Conservation (phyloP, 169 alveolate genomes). For the Toxoplasma gondii region DNA sequence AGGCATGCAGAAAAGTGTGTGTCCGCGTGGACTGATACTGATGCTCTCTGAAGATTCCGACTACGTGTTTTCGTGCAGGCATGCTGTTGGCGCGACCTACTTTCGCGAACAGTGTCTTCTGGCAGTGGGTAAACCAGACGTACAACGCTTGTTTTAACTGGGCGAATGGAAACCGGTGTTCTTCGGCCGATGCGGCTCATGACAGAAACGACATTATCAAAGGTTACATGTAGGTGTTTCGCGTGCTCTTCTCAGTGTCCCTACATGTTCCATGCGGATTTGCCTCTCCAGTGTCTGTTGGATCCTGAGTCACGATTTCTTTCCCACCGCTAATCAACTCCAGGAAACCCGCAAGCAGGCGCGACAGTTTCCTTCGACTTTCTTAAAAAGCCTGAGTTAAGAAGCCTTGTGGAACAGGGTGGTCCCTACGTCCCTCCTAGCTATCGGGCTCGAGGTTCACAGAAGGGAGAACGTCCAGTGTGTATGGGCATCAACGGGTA, state of each 20-base stretch:
- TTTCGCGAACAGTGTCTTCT: slow-evolving; percentile 47
- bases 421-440: no score
- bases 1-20: no score
- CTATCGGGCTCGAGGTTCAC: no score
- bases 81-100: slow-evolving; percentile 48
- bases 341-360: neutral
- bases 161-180: slow-evolving; percentile 48
- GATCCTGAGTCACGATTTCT: neutral
- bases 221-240: slow-evolving; percentile 39
- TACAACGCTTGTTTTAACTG: slow-evolving; percentile 67
- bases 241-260: neutral
- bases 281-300: neutral
- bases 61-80: neutral
- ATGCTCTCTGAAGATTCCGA: no score
- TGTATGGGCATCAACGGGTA: no score
- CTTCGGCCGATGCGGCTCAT: slow-evolving; percentile 26
- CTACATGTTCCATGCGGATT: neutral
- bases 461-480: no score
- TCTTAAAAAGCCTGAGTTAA: neutral
- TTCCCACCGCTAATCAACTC: neutral
- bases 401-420: no score
- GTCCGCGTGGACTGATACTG: no score
- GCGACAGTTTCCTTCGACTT: neutral
- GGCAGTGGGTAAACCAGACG: slow-evolving; percentile 71
- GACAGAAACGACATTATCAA: neutral